Conservation (phyloP, 345 rosid species). For the Populus simonii region DNA sequence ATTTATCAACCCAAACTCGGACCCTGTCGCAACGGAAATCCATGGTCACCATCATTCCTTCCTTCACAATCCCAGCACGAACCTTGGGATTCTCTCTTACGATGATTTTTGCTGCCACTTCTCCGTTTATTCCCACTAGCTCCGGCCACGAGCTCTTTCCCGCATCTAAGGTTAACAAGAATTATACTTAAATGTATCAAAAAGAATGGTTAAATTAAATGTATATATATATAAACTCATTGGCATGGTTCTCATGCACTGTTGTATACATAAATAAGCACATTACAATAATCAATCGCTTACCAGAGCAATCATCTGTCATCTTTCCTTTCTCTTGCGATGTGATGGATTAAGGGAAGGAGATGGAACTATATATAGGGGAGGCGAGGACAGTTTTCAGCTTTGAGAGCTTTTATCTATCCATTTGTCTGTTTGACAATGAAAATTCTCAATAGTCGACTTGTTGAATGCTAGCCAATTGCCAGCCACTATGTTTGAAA, state of each 20-base stretch:
- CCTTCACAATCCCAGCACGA: conserved; percentile 28
- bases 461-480: not conserved
- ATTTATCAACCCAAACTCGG: conserved; percentile 36
- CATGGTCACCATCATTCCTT: conserved; percentile 28
- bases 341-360: not conserved
- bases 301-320: not conserved
- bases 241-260: too few relatives aligned
- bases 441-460: not conserved
- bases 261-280: not conserved
- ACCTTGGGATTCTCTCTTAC: conserved; percentile 37
- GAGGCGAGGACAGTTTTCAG: not conserved
- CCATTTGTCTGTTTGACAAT: not conserved
- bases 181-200: not conserved
- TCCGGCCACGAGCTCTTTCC: conserved; percentile 44
- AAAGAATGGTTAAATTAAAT: not conserved
- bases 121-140: conserved; percentile 38
- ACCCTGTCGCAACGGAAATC: conserved; percentile 41
- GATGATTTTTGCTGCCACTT: conserved; percentile 35
- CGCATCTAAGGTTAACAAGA: not conserved
- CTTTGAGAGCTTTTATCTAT: too few relatives aligned
- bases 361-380: not conserved
- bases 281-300: not conserved
- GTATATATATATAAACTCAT: not conserved
- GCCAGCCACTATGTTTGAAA: not conserved
- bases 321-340: not conserved